A percentile compares a stretch with the other conserved stretches of the same genome.
Evolutionary conservation across 2,329 filamentous ascomycete species (phyloP).

Genomic region (Cladosporium sp.): DNA sequence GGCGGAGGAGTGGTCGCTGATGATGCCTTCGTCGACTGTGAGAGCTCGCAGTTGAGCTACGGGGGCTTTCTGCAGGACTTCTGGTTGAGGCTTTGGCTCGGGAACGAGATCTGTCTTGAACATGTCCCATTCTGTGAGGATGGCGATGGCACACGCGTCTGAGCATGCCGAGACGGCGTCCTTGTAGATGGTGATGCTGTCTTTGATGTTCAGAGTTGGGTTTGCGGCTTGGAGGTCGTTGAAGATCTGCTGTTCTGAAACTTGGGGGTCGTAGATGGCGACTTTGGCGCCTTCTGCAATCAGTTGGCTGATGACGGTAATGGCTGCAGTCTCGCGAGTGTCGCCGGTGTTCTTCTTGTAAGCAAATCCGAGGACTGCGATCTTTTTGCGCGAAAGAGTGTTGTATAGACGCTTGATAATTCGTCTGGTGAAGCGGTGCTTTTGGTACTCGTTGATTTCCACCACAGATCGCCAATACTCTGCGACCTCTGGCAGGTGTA

Average conservation of each 20-base stretch:
- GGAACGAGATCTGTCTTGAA: constrained; percentile 22
- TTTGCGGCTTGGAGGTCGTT: constrained; percentile 23
- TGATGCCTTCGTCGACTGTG: constrained; percentile 14
- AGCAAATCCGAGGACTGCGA: constrained; percentile 67
- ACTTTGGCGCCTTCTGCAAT: constrained; percentile 57
- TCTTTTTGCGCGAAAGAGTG: constrained; percentile 64
- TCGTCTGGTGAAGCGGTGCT: constrained; percentile 61
- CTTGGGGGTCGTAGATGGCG: constrained; percentile 61
- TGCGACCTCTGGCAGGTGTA: constrained; percentile 65
- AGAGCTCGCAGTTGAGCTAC: background rate
- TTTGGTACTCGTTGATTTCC: constrained; percentile 70
- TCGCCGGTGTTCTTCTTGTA: constrained; percentile 77
- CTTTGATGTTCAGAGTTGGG: constrained; percentile 19
- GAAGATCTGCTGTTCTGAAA: constrained; percentile 28
- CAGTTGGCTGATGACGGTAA: constrained; percentile 63
- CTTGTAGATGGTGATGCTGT: constrained; percentile 23
- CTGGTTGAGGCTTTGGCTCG: background rate
- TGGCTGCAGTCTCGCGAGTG: constrained; percentile 64
- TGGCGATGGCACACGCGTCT: constrained; percentile 27
- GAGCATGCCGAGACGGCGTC: constrained; percentile 29
- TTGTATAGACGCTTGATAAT: constrained; percentile 64
- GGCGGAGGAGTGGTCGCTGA: constrained; percentile 8
- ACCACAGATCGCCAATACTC: constrained; percentile 71
- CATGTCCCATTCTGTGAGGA: constrained; percentile 31
- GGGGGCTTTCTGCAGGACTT: background rate